Conservation (phyloP, 225 moss, liverwort and hornwort genomes). For the Straminergon stramineum region DNA sequence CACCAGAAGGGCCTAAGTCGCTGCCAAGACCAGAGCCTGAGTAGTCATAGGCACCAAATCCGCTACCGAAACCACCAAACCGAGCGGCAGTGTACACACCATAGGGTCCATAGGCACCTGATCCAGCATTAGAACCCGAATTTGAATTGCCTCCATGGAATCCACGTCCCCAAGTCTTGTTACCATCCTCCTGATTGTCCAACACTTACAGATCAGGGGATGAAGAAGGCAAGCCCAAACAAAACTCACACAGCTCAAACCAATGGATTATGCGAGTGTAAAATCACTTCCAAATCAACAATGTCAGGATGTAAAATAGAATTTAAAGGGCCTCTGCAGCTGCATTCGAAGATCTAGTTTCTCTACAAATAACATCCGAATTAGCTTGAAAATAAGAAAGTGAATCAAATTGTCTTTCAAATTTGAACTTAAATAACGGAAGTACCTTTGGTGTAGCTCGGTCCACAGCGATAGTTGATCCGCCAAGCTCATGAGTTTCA, state of each 20-base stretch:
- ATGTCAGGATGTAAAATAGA: not conserved
- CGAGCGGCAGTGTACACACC: conserved; percentile 92
- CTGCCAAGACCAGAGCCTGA: conserved; percentile 70
- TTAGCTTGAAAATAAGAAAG: not conserved
- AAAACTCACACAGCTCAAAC: not conserved
- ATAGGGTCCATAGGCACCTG: conserved; percentile 86
- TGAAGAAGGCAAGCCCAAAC: not conserved
- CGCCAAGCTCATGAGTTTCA: conserved; percentile 95
- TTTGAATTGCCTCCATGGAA: conserved; percentile 52
- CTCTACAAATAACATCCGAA: not conserved
- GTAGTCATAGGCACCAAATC: conserved; percentile 87
- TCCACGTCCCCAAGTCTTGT: conserved; percentile 86
- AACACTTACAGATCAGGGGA: not conserved
- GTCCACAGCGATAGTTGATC: conserved; percentile 91
- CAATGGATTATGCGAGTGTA: not conserved
- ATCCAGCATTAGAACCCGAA: conserved; percentile 40
- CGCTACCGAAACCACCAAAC: conserved; percentile 90
- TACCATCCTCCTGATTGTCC: conserved; percentile 65
- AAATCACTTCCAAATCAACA: not conserved
- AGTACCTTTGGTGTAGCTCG: conserved; percentile 89
- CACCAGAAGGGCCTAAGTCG: conserved; percentile 67
- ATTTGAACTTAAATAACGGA: not conserved
- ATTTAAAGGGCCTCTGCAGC: not conserved
- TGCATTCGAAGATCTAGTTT: not conserved
- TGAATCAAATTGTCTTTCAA: not conserved